A percentile compares a stretch with the other conserved stretches of the same genome.
Conservation (phyloP, 306 rosid species). For the Ormosia semicastrata region DNA sequence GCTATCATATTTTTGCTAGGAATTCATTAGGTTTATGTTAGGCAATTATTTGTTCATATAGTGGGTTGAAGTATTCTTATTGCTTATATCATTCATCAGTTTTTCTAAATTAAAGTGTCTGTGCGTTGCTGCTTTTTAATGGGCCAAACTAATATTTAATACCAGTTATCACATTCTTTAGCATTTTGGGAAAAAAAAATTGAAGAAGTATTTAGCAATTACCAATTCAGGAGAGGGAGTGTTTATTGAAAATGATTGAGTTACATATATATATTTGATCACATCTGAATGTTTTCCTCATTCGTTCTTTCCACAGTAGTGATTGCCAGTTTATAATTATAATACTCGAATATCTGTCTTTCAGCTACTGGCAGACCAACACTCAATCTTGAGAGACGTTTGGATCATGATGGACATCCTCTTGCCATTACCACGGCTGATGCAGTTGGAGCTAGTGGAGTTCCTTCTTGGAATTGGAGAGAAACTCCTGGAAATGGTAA, state of each 20-base stretch:
- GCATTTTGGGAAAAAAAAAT: background rate
- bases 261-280: background rate
- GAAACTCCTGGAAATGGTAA: constrained; percentile 92
- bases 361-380: constrained; percentile 89
- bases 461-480: constrained; percentile 99
- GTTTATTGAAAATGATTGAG: background rate
- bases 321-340: background rate
- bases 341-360: constrained; percentile 19
- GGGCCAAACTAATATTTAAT: constrained; percentile 11
- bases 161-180: background rate
- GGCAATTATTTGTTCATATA: constrained; percentile 12
- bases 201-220: background rate
- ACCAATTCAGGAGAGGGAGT: background rate
- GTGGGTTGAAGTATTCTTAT: background rate
- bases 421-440: constrained; percentile 90
- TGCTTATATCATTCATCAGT: background rate
- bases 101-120: background rate
- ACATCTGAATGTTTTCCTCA: constrained; percentile 1
- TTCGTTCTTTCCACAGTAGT: constrained; percentile 1
- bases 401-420: constrained; percentile 95
- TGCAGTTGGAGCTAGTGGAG: constrained; percentile 81
- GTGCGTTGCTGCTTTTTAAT: constrained; percentile 15
- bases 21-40: background rate
- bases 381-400: constrained; percentile 87
- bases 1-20: background rate